These are phyloP conservation scores for Suhomyces sp. DNA, from an alignment of 805 yeast species.

Conservation along the genomic window DNA sequence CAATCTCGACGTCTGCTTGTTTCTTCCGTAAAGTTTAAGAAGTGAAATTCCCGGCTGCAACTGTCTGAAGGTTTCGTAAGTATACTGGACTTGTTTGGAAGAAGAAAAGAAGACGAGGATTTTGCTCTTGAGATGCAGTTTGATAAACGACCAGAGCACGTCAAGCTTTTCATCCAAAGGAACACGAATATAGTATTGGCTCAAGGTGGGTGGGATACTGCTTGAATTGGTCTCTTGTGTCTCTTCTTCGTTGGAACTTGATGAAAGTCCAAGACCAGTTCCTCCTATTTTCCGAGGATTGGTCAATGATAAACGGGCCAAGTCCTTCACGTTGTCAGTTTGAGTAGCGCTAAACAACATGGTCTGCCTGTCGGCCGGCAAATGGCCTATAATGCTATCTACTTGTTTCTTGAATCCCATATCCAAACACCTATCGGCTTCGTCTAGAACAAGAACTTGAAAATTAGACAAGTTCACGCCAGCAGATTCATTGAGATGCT, in stretches of 20 bases:
- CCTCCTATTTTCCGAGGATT: conserved; percentile 46
- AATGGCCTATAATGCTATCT: conserved; percentile 73
- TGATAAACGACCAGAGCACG: conserved; percentile 79
- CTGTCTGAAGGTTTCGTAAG: conserved; percentile 81
- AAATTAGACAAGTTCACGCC: conserved; percentile 72
- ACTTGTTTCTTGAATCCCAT: conserved; percentile 87
- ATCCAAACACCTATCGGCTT: conserved; percentile 89
- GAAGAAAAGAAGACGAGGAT: conserved; percentile 82
- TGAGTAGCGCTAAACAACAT: conserved; percentile 86
- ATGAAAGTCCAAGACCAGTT: conserved; percentile 25
- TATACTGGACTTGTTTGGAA: conserved; percentile 86
- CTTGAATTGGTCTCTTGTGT: conserved; percentile 33
- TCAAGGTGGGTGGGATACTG: conserved; percentile 78
- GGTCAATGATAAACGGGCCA: conserved; percentile 73
- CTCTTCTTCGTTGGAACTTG: not conserved
- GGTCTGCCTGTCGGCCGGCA: conserved; percentile 82
- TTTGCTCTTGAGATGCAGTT: conserved; percentile 76
- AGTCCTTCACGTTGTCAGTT: conserved; percentile 74
- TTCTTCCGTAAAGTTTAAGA: conserved; percentile 83
- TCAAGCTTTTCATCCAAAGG: conserved; percentile 80
- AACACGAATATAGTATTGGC: conserved; percentile 75
- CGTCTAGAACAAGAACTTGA: conserved; percentile 80
- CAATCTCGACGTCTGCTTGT: conserved; percentile 82
- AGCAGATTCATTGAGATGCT: conserved; percentile 86
- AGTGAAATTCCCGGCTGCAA: conserved; percentile 90